Evolutionary conservation across 352 stramenopile genomes (phyloP).

Genomic region (Pythium rhizo-oryzae): DNA sequence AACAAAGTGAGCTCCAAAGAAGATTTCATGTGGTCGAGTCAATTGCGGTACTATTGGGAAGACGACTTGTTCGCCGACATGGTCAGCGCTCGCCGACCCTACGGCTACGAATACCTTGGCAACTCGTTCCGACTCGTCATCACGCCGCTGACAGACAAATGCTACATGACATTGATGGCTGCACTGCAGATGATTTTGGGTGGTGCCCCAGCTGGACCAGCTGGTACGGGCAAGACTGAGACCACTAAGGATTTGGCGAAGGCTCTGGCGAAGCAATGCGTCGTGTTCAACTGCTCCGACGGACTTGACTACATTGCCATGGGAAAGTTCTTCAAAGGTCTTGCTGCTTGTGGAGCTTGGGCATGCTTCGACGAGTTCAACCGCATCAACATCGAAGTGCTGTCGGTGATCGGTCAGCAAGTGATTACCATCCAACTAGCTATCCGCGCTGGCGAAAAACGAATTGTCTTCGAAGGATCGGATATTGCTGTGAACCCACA

Average conservation of each 20-base stretch:
- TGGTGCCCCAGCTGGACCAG: constrained; percentile 92
- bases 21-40: constrained; percentile 95
- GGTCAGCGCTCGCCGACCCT: constrained; percentile 89
- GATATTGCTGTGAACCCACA: constrained; percentile 96
- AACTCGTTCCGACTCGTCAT: constrained; percentile 96
- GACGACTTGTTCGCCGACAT: constrained; percentile 89
- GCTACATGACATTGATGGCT: constrained; percentile 96
- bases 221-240: constrained; percentile 95
- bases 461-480: constrained; percentile 94
- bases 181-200: constrained; percentile 96
- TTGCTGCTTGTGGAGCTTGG: constrained; percentile 94
- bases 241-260: constrained; percentile 96
- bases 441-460: constrained; percentile 87
- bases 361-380: constrained; percentile 93
- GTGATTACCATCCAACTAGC: constrained; percentile 74
- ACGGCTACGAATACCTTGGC: constrained; percentile 96
- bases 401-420: constrained; percentile 89
- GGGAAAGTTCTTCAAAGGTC: constrained; percentile 95
- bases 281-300: constrained; percentile 95
- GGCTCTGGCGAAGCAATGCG: constrained; percentile 94
- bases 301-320: constrained; percentile 95
- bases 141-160: constrained; percentile 96
- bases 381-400: constrained; percentile 88
- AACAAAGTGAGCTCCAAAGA: constrained; percentile 87
- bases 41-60: constrained; percentile 96